Evolutionary conservation across 805 yeast species (phyloP).

Genomic region (Candida taoyuanica): DNA sequence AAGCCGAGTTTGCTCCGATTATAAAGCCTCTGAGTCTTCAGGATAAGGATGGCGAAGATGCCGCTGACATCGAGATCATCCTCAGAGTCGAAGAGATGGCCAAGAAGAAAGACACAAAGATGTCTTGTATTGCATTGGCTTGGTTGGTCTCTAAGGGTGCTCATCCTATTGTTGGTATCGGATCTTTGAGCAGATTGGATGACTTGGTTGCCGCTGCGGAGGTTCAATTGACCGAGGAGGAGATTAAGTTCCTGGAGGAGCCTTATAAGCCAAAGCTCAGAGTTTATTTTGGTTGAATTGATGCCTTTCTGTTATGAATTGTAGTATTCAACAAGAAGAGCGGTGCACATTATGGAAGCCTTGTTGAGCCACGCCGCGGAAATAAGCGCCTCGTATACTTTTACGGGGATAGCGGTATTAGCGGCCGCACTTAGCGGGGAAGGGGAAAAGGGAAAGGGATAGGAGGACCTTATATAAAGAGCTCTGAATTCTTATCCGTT

Average conservation of each 20-base stretch:
- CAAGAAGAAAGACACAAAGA: constrained; percentile 39
- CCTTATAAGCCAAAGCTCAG: constrained; percentile 20
- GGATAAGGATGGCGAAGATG: constrained; percentile 6
- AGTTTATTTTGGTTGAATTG: constrained; percentile 3
- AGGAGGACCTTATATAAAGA: no score
- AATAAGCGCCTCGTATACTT: no score
- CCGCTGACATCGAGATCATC: constrained; percentile 33
- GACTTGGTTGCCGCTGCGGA: constrained; percentile 43
- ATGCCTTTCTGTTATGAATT: no score
- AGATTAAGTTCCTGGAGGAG: constrained; percentile 19
- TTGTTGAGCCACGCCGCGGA: no score
- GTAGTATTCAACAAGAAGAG: no score
- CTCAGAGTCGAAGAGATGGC: constrained; percentile 53
- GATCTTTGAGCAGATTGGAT: constrained; percentile 43
- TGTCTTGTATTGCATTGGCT: constrained; percentile 49
- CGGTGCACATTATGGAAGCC: no score
- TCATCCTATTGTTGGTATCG: constrained; percentile 53
- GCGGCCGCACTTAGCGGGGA: no score
- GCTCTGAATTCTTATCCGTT: no score
- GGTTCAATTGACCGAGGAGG: constrained; percentile 30
- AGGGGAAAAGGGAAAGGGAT: no score
- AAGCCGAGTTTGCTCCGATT: neutral
- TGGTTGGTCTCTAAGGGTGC: constrained; percentile 50
- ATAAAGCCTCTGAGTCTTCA: constrained; percentile 1
- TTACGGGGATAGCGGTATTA: no score